phyloP scores from a whole-genome alignment of 2,329 filamentous ascomycete species.

The Xylaria sp. region DNA sequence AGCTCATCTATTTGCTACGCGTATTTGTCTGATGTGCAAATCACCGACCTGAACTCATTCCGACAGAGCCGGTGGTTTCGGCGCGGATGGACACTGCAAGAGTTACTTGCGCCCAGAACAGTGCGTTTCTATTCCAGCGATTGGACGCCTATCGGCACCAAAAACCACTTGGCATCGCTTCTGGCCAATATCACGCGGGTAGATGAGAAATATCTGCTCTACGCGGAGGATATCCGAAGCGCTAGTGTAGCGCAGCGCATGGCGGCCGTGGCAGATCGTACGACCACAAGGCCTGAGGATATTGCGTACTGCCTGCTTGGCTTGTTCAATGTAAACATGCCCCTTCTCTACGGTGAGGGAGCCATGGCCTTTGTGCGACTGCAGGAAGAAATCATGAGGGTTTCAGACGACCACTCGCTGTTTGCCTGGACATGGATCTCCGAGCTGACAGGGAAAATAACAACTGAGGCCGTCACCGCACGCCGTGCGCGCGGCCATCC shows the following conservation, averaged over 20 bases:
- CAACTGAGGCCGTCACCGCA: background rate
- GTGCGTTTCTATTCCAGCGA: conserved; percentile 15
- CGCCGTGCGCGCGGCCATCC: background rate
- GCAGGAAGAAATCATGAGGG: conserved; percentile 31
- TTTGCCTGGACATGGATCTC: conserved; percentile 29
- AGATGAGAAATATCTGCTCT: conserved; percentile 20
- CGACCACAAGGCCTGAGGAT: conserved; percentile 27
- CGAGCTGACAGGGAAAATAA: background rate
- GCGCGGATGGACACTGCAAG: conserved; percentile 20
- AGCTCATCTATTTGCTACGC: conserved; percentile 26
- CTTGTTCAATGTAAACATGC: conserved; percentile 30
- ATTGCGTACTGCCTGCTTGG: conserved; percentile 32
- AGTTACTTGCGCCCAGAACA: conserved; percentile 8
- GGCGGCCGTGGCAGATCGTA: conserved; percentile 30
- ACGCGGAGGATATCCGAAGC: conserved; percentile 26
- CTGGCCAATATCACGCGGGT: conserved; percentile 23
- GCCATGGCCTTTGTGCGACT: conserved; percentile 28
- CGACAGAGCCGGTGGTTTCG: conserved; percentile 20
- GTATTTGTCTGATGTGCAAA: conserved; percentile 21
- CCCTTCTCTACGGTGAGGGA: conserved; percentile 28
- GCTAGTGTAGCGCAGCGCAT: conserved; percentile 31
- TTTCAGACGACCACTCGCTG: conserved; percentile 28
- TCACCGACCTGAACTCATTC: conserved; percentile 13
- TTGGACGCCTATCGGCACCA: conserved; percentile 26
- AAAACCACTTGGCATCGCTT: conserved; percentile 19